phyloP scores from a whole-genome alignment of 2,329 filamentous ascomycete species.

The Talaromyces pinophilus region DNA sequence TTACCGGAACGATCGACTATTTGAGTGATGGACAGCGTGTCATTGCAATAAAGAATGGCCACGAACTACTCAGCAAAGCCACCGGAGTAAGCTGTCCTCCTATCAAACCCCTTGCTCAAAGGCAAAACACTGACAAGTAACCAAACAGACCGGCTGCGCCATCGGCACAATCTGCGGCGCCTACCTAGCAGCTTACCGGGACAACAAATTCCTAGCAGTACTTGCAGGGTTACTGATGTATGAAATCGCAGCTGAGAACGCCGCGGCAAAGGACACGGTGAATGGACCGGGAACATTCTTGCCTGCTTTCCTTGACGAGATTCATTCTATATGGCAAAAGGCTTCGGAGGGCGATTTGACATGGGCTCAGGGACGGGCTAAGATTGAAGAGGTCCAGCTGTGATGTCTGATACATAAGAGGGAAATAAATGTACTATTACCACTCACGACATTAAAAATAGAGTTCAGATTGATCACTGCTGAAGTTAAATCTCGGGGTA shows the following conservation, averaged over 20 bases:
- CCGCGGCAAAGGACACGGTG: slow-evolving; percentile 61
- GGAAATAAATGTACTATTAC: background rate
- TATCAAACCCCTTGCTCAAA: background rate
- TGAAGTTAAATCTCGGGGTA: background rate
- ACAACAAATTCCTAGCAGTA: slow-evolving; percentile 70
- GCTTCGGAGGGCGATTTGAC: slow-evolving; percentile 36
- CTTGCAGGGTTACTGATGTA: slow-evolving; percentile 75
- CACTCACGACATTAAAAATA: background rate
- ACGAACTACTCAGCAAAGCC: slow-evolving; percentile 56
- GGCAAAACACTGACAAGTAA: background rate
- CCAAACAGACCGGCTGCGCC: slow-evolving; percentile 69
- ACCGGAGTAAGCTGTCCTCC: slow-evolving; percentile 41
- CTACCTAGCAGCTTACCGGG: slow-evolving; percentile 64
- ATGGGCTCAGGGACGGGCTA: slow-evolving; percentile 41
- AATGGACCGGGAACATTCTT: slow-evolving; percentile 84
- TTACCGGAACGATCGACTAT: slow-evolving; percentile 79
- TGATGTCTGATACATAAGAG: slow-evolving; percentile 19
- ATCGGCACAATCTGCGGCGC: slow-evolving; percentile 80
- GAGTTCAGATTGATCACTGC: background rate
- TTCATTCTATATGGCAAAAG: slow-evolving; percentile 50
- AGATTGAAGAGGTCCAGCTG: slow-evolving; percentile 37
- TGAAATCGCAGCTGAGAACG: slow-evolving; percentile 73
- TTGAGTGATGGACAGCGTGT: slow-evolving; percentile 72
- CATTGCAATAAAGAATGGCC: slow-evolving; percentile 72
- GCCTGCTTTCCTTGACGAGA: slow-evolving; percentile 76